Percentiles rank a stretch among this genome's conserved stretches.
phyloP scores from a whole-genome alignment of 2,329 filamentous ascomycete genomes.

The Colletotrichum musicola region DNA sequence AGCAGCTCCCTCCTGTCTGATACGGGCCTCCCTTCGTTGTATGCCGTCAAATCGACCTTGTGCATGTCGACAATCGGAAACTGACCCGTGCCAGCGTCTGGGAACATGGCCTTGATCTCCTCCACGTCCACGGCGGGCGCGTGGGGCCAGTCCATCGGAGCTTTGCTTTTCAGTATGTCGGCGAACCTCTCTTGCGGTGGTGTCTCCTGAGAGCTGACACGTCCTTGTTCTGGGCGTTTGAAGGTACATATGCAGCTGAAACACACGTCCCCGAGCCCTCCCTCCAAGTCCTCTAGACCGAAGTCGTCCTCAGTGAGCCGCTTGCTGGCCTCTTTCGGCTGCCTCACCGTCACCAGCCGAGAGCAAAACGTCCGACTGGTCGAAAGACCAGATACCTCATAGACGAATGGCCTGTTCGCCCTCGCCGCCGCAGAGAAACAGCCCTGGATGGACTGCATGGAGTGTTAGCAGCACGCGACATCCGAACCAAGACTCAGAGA shows the following conservation, averaged over 20 bases:
- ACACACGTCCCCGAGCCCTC: conserved; percentile 56
- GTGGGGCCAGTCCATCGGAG: conserved; percentile 57
- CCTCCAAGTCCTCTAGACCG: conserved; percentile 50
- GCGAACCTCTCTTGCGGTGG: conserved; percentile 59
- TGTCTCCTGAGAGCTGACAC: conserved; percentile 54
- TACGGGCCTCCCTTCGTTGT: conserved; percentile 56
- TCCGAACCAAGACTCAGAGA: neutral
- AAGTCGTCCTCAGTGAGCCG: conserved; percentile 28
- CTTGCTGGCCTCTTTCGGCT: conserved; percentile 40
- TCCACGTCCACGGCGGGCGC: conserved; percentile 62
- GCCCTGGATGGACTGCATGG: conserved; percentile 64
- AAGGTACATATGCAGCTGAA: conserved; percentile 68
- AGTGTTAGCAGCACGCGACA: conserved; percentile 7
- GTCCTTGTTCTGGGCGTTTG: conserved; percentile 55
- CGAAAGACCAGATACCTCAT: conserved; percentile 59
- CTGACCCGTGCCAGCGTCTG: conserved; percentile 52
- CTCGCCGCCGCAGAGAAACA: conserved; percentile 64
- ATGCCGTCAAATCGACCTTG: conserved; percentile 65
- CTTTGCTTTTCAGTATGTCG: conserved; percentile 52
- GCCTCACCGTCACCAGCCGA: conserved; percentile 59
- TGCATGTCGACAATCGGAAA: conserved; percentile 67
- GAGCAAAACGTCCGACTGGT: conserved; percentile 63
- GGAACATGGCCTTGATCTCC: conserved; percentile 50
- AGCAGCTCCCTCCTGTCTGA: conserved; percentile 62
- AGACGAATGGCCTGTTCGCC: conserved; percentile 65